Evolutionary conservation across 257 asterid species (phyloP), one percentile per base, ranked within the genome.

Genomic region (Cruciata laevipes): DNA sequence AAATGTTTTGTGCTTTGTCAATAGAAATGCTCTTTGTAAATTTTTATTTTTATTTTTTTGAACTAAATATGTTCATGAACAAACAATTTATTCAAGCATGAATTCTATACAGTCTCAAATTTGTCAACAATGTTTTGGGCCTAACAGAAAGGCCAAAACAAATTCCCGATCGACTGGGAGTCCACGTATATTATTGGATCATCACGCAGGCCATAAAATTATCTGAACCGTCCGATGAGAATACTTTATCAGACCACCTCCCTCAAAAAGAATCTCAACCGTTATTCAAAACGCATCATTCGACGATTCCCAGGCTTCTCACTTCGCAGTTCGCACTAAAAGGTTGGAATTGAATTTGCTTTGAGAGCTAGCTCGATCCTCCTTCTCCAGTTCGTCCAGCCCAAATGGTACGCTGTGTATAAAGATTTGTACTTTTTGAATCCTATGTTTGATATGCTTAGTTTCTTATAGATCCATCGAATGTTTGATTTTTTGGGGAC

Each of bases 341-440:
- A 67, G 23, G 31, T 14, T 56, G 23, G 61, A 56, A 56, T 56
- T 21, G 61, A 56, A 21, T 56, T 47, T n/a, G 52, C 37, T 20
- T 30, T 53, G 31, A 53, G 65, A 60, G 24, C 52, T 67, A 57
- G 78, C 78, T 78, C 72, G 58, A 23, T 61, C 69, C 76, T 66
- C 71, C 52, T 20, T 59, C 49, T 14, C 27, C 73, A 21, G 66
- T 23, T 21, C 66, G 31, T 60, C 56, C 67, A 73, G 80, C 83
- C 21, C 70, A 53, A 62, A 82, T 82, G 89, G 89, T 84, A 73
- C 47, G 75, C 57, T 33, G 12, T 35, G 18, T 14, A n/a, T 20
- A 7, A 67, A 52, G 4, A 12, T 67, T 49, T 6, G 2, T 37
- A 12, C 18, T 1, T 25, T 33, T 2, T 13, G 27, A n/a, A 4